These are phyloP conservation scores for Ajuga reptans DNA, from an alignment of 305 asterid species.

Conservation along the genomic window DNA sequence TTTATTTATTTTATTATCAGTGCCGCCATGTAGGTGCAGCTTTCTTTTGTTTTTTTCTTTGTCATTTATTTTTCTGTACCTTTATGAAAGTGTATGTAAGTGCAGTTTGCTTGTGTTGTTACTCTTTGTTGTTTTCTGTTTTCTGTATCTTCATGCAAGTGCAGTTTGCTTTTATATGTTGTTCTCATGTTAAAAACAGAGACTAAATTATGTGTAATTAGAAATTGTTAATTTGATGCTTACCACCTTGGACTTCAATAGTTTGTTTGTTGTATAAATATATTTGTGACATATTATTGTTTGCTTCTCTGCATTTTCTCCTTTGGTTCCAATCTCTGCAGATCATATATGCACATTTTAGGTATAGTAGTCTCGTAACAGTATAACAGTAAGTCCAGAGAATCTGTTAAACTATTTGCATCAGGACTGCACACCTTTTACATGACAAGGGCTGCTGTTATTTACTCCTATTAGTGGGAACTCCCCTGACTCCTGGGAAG, in stretches of 20 bases:
- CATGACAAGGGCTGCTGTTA: not conserved
- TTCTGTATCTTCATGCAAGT: conserved; percentile 35
- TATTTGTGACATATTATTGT: not conserved
- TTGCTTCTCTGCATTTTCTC: not conserved
- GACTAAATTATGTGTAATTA: not conserved
- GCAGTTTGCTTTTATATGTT: conserved; percentile 22
- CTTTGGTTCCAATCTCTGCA: not conserved
- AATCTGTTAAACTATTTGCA: not conserved
- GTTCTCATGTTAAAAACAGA: not conserved
- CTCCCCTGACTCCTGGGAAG: not conserved
- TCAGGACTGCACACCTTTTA: too few relatives aligned
- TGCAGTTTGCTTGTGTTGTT: not conserved
- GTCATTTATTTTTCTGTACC: too few relatives aligned
- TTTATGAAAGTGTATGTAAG: too few relatives aligned
- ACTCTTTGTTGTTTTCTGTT: not conserved
- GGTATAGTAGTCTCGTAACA: not conserved
- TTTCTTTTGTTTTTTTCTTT: too few relatives aligned
- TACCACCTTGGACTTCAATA: not conserved
- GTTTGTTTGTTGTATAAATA: not conserved
- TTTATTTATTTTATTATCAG: not conserved
- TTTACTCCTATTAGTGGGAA: not conserved
- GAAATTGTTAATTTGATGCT: not conserved
- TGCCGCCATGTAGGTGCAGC: too few relatives aligned
- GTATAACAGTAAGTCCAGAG: not conserved
- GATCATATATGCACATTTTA: not conserved